Conservation (phyloP, 371 early-diverging fungal genomes). For the Circinella umbellata region DNA sequence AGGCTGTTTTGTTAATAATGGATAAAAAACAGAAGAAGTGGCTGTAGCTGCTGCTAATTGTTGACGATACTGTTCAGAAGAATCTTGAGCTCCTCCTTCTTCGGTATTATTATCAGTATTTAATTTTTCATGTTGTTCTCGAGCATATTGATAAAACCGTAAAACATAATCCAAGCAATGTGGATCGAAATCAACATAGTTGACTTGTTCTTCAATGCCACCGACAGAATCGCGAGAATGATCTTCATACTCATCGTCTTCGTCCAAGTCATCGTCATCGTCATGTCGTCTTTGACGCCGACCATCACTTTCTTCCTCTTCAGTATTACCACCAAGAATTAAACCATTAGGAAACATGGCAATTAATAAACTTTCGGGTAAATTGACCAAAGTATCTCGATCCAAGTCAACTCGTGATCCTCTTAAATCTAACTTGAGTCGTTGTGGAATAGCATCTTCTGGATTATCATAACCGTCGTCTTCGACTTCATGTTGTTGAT, state of each 20-base stretch:
- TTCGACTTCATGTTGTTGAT: slow-evolving; percentile 37
- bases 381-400: slow-evolving; percentile 72
- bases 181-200: slow-evolving; percentile 70
- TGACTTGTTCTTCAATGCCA: slow-evolving; percentile 54
- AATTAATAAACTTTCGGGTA: slow-evolving; percentile 79
- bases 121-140: slow-evolving; percentile 28
- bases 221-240: slow-evolving; percentile 57
- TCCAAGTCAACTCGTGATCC: slow-evolving; percentile 75
- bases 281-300: slow-evolving; percentile 29
- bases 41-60: slow-evolving; percentile 30
- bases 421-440: slow-evolving; percentile 70
- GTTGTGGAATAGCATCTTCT: slow-evolving; percentile 59
- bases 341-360: slow-evolving; percentile 88
- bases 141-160: slow-evolving; percentile 51
- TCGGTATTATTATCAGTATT: neutral
- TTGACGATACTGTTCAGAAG: slow-evolving; percentile 1
- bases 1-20: slow-evolving; percentile 68
- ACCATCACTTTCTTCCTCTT: slow-evolving; percentile 47
- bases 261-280: slow-evolving; percentile 50
- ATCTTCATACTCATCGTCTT: slow-evolving; percentile 53
- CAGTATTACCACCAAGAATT: slow-evolving; percentile 56
- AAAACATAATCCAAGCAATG: slow-evolving; percentile 68
- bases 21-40: slow-evolving; percentile 51
- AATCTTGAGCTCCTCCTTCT: slow-evolving; percentile 15
- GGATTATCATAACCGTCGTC: slow-evolving; percentile 39